Conservation (phyloP, 23 red algal genomes). For the Gracilaria domingensis region DNA sequence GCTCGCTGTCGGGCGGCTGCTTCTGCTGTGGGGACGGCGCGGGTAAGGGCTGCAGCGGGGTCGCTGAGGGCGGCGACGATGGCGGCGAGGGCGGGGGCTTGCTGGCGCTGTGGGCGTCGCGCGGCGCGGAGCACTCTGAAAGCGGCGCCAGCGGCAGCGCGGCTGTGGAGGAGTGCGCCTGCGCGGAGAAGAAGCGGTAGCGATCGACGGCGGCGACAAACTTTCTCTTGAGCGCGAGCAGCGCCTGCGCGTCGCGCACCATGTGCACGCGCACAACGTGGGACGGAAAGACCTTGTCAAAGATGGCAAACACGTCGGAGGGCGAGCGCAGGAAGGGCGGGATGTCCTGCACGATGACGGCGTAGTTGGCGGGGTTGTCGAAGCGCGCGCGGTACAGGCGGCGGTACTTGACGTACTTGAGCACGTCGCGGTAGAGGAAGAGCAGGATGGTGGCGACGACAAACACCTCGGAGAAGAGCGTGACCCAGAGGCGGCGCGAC, state of each 20-base stretch:
- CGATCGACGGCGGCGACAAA: conserved; percentile 35
- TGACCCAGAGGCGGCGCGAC: conserved; percentile 54
- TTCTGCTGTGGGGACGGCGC: neutral
- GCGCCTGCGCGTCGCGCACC: conserved; percentile 36
- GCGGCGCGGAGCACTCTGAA: neutral
- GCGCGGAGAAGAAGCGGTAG: neutral
- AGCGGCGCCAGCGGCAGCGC: too few relatives aligned
- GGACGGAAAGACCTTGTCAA: conserved; percentile 63
- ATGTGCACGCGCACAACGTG: conserved; percentile 55
- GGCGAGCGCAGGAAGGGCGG: conserved; percentile 21
- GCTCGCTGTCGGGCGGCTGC: neutral
- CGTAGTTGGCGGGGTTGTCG: conserved; percentile 63
- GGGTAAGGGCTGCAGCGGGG: neutral
- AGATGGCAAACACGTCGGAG: conserved; percentile 30
- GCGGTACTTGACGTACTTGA: conserved; percentile 46
- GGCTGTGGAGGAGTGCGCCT: too few relatives aligned
- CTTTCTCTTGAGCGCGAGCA: conserved; percentile 11
- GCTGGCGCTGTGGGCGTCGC: neutral
- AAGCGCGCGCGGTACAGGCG: conserved; percentile 36
- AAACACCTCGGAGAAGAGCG: conserved; percentile 55
- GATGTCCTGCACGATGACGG: conserved; percentile 64
- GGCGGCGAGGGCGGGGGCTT: neutral
- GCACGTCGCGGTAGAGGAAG: conserved; percentile 61
- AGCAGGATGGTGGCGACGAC: conserved; percentile 58
- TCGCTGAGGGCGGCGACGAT: neutral